Evolutionary conservation across 768 basidiomycete species (phyloP).

Genomic region (Leccinum ochraceum): DNA sequence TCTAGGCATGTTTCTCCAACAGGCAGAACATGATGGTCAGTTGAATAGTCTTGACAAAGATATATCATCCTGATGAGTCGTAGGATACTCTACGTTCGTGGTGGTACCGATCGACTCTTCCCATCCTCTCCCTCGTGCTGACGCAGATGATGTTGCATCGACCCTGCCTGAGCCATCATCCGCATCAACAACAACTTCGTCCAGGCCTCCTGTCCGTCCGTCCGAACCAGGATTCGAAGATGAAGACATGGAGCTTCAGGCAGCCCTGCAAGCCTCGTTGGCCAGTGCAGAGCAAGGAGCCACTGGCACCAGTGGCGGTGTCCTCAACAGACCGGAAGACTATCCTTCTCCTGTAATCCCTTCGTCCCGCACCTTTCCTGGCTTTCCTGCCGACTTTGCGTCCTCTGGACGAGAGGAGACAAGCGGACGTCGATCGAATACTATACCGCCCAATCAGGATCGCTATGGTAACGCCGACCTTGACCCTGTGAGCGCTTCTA

Average conservation of each 20-base stretch:
- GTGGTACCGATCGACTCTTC: conserved; percentile 64
- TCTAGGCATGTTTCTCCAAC: conserved; percentile 82
- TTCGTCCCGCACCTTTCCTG: conserved; percentile 30
- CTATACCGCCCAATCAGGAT: conserved; percentile 34
- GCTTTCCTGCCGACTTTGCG: conserved; percentile 17
- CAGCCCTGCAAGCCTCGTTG: conserved; percentile 82
- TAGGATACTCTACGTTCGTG: conserved; percentile 82
- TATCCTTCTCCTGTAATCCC: conserved; percentile 28
- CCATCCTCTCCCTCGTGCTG: conserved; percentile 58
- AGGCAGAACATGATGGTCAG: conserved; percentile 83
- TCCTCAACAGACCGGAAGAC: conserved; percentile 12
- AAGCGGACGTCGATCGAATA: conserved; percentile 8
- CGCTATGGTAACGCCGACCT: conserved; percentile 31
- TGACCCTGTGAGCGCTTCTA: conserved; percentile 67
- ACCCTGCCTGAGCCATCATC: conserved; percentile 57
- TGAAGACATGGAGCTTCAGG: conserved; percentile 87
- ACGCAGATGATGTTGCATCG: conserved; percentile 71
- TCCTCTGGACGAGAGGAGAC: conserved; percentile 18
- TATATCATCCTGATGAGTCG: conserved; percentile 12
- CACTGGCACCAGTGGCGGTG: neutral
- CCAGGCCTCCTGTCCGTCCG: conserved; percentile 10
- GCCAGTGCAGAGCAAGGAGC: conserved; percentile 26
- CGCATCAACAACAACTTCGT: conserved; percentile 8
- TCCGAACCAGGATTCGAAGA: conserved; percentile 56
- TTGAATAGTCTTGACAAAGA: conserved; percentile 1